phyloP scores from a whole-genome alignment of 2,329 filamentous ascomycete genomes.

The Paradendryphiella salina region DNA sequence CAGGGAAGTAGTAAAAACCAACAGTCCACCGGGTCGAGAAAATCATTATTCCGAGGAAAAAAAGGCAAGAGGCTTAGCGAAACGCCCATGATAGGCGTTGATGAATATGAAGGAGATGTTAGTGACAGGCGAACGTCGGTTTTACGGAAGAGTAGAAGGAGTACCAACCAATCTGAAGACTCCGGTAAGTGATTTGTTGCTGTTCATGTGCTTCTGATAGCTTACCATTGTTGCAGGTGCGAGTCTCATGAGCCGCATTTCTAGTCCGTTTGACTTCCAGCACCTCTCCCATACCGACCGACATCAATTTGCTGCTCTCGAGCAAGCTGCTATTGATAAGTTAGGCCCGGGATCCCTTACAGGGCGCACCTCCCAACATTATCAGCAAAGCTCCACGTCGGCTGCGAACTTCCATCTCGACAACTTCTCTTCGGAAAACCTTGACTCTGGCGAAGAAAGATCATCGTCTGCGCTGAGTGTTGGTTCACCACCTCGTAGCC shows the following conservation, averaged over 20 bases:
- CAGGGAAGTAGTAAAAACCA: conserved; percentile 26
- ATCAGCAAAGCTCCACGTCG: conserved; percentile 49
- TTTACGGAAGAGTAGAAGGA: conserved; percentile 38
- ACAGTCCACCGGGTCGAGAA: conserved; percentile 25
- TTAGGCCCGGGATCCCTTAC: conserved; percentile 53
- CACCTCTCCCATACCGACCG: conserved; percentile 64
- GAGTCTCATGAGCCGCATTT: conserved; percentile 52
- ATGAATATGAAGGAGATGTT: conserved; percentile 33
- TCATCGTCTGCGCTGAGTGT: conserved; percentile 23
- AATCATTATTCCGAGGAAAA: conserved; percentile 42
- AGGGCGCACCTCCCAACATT: conserved; percentile 57
- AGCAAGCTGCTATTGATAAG: conserved; percentile 51
- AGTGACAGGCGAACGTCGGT: conserved; percentile 38
- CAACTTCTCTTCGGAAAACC: conserved; percentile 35
- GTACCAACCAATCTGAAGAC: conserved; percentile 26
- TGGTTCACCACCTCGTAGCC: conserved; percentile 33
- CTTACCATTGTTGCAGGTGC: conserved; percentile 25
- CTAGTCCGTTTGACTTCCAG: conserved; percentile 66
- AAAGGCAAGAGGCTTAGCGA: conserved; percentile 44
- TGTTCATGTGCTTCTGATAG: neutral
- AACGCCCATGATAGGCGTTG: conserved; percentile 22
- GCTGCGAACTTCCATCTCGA: conserved; percentile 51
- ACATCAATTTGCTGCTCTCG: conserved; percentile 57
- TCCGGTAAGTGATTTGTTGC: conserved; percentile 29
- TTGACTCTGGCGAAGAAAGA: conserved; percentile 19